Conservation (phyloP, 2,329 filamentous ascomycete genomes). For the Fragosphaeria purpurea region DNA sequence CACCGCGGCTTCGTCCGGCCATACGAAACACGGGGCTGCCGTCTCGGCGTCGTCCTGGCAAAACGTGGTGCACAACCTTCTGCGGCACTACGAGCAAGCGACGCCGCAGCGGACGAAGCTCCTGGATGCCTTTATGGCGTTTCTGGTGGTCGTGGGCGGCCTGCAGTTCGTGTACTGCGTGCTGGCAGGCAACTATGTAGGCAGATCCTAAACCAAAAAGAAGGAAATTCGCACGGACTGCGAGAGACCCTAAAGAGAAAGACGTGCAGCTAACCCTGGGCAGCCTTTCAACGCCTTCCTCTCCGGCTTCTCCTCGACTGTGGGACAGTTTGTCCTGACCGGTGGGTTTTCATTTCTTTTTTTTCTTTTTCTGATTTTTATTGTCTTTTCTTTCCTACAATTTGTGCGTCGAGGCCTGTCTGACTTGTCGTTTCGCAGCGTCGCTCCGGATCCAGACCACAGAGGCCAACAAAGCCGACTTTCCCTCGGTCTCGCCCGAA, state of each 20-base stretch:
- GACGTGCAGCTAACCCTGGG: neutral
- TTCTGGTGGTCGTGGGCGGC: conserved; percentile 74
- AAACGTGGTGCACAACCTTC: conserved; percentile 59
- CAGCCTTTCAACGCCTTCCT: conserved; percentile 99
- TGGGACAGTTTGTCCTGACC: conserved; percentile 95
- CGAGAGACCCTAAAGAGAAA: conserved; percentile 4
- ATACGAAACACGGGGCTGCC: no score
- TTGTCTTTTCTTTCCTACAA: no score
- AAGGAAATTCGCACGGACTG: neutral
- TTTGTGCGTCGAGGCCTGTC: no score
- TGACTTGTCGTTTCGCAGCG: conserved; percentile 27
- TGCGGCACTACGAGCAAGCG: conserved; percentile 65
- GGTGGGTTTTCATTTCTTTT: conserved; percentile 41
- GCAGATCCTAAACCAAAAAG: conserved; percentile 22
- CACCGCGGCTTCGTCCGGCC: neutral
- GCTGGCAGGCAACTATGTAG: conserved; percentile 85
- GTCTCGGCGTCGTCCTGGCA: conserved; percentile 16
- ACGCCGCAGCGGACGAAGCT: conserved; percentile 90
- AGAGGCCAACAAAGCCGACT: conserved; percentile 67
- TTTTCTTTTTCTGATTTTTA: neutral
- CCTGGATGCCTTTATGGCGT: conserved; percentile 82
- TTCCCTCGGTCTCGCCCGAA: conserved; percentile 67
- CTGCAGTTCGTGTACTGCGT: conserved; percentile 92
- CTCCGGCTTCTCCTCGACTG: conserved; percentile 84
- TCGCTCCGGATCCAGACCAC: conserved; percentile 88